Conservation (phyloP, 345 rosid genomes). For the Ceriops tagal region DNA sequence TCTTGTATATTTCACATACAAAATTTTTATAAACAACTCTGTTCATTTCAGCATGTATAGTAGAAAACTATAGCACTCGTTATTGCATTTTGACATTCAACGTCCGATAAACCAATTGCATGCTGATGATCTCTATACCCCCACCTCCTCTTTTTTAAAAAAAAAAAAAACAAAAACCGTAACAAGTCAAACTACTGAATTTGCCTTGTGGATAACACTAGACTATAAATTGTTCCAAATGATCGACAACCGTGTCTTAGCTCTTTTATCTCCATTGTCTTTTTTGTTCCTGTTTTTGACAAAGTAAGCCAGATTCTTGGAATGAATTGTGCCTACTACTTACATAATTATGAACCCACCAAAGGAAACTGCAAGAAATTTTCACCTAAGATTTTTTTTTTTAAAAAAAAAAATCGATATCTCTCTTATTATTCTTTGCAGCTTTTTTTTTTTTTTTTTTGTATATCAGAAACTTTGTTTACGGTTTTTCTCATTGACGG, state of each 20-base stretch:
- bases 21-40: no score
- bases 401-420: no score
- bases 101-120: neutral
- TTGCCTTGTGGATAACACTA: neutral
- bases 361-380: no score
- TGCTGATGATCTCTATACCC: neutral
- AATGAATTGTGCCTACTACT: no score
- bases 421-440: neutral
- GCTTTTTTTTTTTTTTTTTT: neutral
- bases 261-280: neutral
- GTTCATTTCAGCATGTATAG: no score
- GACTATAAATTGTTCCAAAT: neutral
- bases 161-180: neutral
- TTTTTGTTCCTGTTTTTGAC: neutral
- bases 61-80: no score
- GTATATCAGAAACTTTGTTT: neutral
- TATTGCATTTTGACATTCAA: no score
- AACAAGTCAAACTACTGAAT: neutral
- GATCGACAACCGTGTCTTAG: neutral
- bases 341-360: no score
- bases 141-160: no score
- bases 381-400: no score
- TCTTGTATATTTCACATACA: no score
- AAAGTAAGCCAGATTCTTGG: no score
- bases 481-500: neutral